Evolutionary conservation across 2,329 filamentous ascomycete species (phyloP).

Genomic region (Monosporascus cannonballus): DNA sequence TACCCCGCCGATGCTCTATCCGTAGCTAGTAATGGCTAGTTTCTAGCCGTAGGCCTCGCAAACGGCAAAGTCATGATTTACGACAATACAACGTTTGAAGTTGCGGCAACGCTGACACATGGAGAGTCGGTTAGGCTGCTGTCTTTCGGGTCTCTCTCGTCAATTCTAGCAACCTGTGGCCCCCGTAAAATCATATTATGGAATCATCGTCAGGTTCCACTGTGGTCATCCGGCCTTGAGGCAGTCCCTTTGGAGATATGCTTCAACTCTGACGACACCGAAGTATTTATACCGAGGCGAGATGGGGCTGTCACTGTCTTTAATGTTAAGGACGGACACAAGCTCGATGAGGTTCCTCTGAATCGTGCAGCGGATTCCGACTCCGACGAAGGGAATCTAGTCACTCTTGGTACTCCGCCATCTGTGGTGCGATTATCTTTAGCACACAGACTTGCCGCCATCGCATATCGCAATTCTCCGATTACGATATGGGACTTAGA

Average conservation of each 20-base stretch:
- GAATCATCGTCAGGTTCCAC: background rate
- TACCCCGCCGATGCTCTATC: background rate
- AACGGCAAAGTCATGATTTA: background rate
- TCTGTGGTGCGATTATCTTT: background rate
- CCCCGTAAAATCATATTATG: background rate
- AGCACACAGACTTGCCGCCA: background rate
- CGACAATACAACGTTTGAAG: background rate
- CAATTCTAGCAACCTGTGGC: background rate
- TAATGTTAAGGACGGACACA: background rate
- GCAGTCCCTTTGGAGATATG: background rate
- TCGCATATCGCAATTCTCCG: background rate
- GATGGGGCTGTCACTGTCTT: background rate
- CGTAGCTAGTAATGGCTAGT: background rate
- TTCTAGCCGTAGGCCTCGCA: background rate
- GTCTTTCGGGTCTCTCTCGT: background rate
- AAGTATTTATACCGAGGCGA: background rate
- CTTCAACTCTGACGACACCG: slow-evolving; percentile 1
- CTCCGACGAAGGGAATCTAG: background rate
- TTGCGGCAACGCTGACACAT: background rate
- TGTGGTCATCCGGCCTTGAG: background rate
- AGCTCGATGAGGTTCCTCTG: background rate
- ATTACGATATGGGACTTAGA: slow-evolving; percentile 1
- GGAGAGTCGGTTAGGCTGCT: background rate
- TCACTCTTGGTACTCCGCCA: background rate
- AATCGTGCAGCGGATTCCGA: background rate